Conservation (phyloP, 768 basidiomycete genomes). For the Infundibulicybe gibba region DNA sequence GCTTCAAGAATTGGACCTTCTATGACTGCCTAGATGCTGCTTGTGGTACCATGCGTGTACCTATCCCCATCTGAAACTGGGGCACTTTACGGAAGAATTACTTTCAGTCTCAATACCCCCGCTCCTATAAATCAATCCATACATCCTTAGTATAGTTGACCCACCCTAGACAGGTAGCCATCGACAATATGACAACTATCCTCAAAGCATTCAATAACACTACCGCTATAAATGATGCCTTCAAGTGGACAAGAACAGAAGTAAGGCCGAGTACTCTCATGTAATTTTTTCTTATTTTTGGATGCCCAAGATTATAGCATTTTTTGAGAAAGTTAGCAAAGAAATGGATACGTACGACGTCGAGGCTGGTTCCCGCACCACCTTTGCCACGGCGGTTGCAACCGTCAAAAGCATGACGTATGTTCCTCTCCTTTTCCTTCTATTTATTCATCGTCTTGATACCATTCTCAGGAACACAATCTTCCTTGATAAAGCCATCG, state of each 20-base stretch:
- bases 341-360: neutral
- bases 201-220: neutral
- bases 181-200: neutral
- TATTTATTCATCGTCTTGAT: neutral
- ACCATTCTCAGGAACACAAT: neutral
- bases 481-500: neutral
- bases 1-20: no score
- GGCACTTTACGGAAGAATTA: no score
- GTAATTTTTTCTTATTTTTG: no score
- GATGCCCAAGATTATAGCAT: neutral
- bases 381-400: neutral
- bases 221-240: neutral
- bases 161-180: no score
- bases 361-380: neutral
- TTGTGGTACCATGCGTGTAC: no score
- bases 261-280: neutral
- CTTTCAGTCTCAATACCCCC: no score
- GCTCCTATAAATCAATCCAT: no score
- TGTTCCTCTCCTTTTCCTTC: neutral
- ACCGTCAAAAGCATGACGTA: neutral
- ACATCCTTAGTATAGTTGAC: no score
- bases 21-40: no score
- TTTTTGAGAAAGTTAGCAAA: neutral
- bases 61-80: no score
- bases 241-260: neutral